Base-by-base conservation (phyloP, 495 filamentous ascomycete genomes). In the Podospora didyma region DNA sequence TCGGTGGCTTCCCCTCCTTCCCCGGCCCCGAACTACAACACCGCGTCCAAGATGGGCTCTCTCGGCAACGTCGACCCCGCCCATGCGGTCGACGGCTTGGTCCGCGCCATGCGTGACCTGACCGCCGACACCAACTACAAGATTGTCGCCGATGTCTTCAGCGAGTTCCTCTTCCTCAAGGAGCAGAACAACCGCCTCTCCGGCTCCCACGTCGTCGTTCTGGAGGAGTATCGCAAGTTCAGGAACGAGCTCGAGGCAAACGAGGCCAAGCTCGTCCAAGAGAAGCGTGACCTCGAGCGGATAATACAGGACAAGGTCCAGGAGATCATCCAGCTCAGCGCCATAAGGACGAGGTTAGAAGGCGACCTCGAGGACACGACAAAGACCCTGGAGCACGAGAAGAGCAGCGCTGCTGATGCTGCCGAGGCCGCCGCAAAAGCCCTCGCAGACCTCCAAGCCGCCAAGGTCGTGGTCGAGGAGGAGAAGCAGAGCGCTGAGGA, bases 61-160 rank as follows among this genome's bases (percentile, higher is more conserved):
- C 54, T 23, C 46, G 46, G 56, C 54, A 59, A 61, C 35, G 59
- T 61, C 21, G 66, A 67, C 50, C 63, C 66, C 37, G 60, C 62
- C 19, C 62, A 69, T 45, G 63, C 66, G 20, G 62, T 72, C 21
- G 69, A 72, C 54, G 69, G 68, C 26, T 61, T 72, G 26, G 67
- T 72, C 16, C 65, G 67, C 14, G 69, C 69, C 58, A 70, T 70
- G 56, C 68, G 69, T 49, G 67, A 68, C 57, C 56, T 71, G 19
- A 69, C 69, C 1, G 62, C 69, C 2, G 69, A 72, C 31, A 56
- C 66, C 59, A 70, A 70, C 61, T 72, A 72, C 65, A 72, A 70
- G 64, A 55, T 70, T 16, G 66, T 72, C 46, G 66, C 69, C 60
- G 69, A 72, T 41, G 69, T 70, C 51, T 72, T 72, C 56, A 67